Evolutionary conservation across 139 green algal genomes (phyloP).

Genomic region (Chlamydomonas schloesseri): DNA sequence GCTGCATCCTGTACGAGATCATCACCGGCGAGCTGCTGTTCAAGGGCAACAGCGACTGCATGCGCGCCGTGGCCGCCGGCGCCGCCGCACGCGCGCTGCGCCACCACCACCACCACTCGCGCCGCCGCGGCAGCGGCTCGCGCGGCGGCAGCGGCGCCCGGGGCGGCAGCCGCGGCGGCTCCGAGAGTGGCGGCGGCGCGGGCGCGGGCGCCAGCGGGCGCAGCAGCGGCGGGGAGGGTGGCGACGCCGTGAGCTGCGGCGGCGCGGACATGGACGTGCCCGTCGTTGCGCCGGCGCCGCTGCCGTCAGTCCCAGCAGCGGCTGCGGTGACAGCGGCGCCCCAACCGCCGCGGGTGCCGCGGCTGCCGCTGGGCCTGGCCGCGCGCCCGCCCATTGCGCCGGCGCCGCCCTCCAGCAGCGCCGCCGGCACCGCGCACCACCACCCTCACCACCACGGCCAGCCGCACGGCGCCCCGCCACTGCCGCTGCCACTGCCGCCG

Average conservation of each 20-base stretch:
- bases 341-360: not conserved
- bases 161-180: not conserved
- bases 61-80: conserved; percentile 5
- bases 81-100: not conserved
- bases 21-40: conserved; percentile 69
- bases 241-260: not conserved
- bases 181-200: not conserved
- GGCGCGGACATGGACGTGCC: not conserved
- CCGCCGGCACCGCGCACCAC: not conserved
- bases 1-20: conserved; percentile 90
- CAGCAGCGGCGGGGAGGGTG: not conserved
- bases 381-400: not conserved
- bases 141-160: not conserved
- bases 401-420: not conserved
- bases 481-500: not conserved
- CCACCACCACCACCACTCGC: not conserved
- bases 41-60: conserved; percentile 38
- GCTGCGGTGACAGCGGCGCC: not conserved
- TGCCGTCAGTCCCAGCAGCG: too few species aligned
- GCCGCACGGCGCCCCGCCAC: not conserved
- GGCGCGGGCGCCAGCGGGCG: not conserved
- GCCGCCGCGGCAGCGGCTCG: not conserved
- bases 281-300: too few species aligned
- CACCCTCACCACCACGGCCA: not conserved
- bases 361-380: not conserved